Conservation (phyloP, 2,329 filamentous ascomycete genomes). For the Xylaria sp. region DNA sequence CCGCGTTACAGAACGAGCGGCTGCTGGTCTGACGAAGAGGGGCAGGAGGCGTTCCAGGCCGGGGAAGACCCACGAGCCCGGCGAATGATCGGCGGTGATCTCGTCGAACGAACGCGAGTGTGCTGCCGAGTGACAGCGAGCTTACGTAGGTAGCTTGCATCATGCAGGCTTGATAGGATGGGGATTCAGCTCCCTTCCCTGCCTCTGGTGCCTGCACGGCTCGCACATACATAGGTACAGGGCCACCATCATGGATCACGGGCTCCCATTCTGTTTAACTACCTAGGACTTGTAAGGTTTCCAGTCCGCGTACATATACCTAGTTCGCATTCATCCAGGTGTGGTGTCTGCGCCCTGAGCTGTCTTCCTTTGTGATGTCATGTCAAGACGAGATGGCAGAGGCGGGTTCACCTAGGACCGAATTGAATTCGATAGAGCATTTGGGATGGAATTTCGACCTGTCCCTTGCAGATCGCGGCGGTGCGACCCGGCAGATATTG, state of each 20-base stretch:
- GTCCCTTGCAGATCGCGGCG: slow-evolving; percentile 20
- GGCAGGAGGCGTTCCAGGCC: background rate
- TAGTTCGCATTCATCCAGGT: too few species aligned
- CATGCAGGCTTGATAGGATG: background rate
- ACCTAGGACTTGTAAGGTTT: too few species aligned
- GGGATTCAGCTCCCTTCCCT: background rate
- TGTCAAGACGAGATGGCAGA: too few species aligned
- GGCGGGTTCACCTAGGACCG: too few species aligned
- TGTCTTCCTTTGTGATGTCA: too few species aligned
- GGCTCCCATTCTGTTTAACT: too few species aligned
- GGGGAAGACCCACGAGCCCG: slow-evolving; percentile 3
- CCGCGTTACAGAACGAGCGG: background rate
- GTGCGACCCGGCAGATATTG: background rate
- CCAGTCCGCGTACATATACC: too few species aligned
- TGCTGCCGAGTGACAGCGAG: slow-evolving; percentile 15
- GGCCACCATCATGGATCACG: too few species aligned
- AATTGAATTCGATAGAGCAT: slow-evolving; percentile 6
- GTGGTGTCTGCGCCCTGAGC: too few species aligned
- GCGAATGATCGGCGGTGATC: slow-evolving; percentile 9
- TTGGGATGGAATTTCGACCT: background rate
- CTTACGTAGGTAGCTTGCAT: slow-evolving; percentile 16
- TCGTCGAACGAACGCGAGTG: background rate
- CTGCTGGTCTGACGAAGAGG: background rate
- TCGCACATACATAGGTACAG: too few species aligned
- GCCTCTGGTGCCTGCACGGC: too few species aligned